Evolutionary conservation across 2,329 filamentous ascomycete genomes (phyloP), one percentile per base, ranked within the genome.

Genomic region (Paracamarosporium sp.): DNA sequence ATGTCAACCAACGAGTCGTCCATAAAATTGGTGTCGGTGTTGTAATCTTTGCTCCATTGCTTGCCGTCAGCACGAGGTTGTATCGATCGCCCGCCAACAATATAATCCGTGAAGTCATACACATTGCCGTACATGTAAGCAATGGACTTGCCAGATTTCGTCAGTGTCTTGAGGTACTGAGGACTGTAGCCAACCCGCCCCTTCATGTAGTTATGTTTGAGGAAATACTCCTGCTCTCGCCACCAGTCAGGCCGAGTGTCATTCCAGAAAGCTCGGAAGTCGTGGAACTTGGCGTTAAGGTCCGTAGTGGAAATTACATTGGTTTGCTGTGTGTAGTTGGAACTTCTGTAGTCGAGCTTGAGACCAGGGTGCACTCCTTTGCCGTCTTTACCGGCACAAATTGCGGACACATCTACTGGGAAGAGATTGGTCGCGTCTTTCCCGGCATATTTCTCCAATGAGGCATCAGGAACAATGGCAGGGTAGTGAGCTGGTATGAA

Each of bases 221-320:
- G 80, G 74, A 88, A 87, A 30, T 88, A 83, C 85, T 97, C 92
- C 75, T 93, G 88, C 79, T 99, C 92, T 56, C 85, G 89, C 79
- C 94, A 98, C 95, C 95, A 99, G 72, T 97, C 92, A 1, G 89
- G 88, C 11, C 93, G 89, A 50, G 85, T 89, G 72, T 97, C 91
- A 64, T 93, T 92, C 31, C 86, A 92, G 71, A 86, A 93, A 71
- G 85, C 88, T 57, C 95, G 88, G 86, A 99, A 99, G 74, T 99
- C 95, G 71, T 99, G 95, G 74, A 96, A 99, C 61, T 86, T 81
- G 22, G 88, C 81, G 70, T 97, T 96, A 22, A 82, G 63, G 70
- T 98, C 93, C 4, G 84, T 83, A 28, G 78, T 81, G 69, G 84
- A 87, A 73, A 92, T 85, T 24, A 90, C 80, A 22, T 80, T 85